A percentile compares a stretch with the other conserved stretches of the same genome.
Evolutionary conservation across 139 green algal genomes (phyloP).

Genomic region (Tetraselmis striata): DNA sequence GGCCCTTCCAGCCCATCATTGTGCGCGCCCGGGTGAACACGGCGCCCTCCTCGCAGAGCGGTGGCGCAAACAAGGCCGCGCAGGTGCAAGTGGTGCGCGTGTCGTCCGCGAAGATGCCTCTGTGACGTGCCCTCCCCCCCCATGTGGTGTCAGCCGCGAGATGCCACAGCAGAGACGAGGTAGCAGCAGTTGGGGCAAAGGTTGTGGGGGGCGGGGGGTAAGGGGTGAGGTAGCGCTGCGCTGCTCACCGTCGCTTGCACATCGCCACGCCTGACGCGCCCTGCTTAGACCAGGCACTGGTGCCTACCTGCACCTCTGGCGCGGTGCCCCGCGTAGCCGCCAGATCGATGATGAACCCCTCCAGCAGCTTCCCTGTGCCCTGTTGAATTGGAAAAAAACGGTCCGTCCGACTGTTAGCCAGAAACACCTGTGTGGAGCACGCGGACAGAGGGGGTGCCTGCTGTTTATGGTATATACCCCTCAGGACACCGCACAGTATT

Average conservation of each 20-base stretch:
- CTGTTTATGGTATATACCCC: too few relatives aligned
- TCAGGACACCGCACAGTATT: too few relatives aligned
- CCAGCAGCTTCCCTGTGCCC: background rate
- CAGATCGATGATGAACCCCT: background rate
- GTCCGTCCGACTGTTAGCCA: too few relatives aligned
- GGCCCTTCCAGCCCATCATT: background rate
- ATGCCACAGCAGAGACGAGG: too few relatives aligned
- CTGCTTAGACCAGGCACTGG: background rate
- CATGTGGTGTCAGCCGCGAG: too few relatives aligned
- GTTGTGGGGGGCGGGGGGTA: too few relatives aligned
- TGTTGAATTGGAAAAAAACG: too few relatives aligned
- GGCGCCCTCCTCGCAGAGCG: background rate
- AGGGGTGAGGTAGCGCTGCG: too few relatives aligned
- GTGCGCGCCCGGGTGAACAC: background rate
- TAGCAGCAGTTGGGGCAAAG: too few relatives aligned
- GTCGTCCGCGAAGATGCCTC: background rate
- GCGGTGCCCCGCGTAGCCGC: background rate
- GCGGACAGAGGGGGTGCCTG: too few relatives aligned
- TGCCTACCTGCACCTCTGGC: background rate
- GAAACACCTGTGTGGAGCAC: too few relatives aligned
- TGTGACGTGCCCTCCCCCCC: too few relatives aligned
- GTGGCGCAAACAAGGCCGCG: background rate
- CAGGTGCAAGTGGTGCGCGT: background rate
- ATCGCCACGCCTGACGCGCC: background rate
- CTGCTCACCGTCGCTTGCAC: background rate